Base-by-base conservation (phyloP, 169 alveolate genomes). In the Eimeria nieschulzi region DNA sequence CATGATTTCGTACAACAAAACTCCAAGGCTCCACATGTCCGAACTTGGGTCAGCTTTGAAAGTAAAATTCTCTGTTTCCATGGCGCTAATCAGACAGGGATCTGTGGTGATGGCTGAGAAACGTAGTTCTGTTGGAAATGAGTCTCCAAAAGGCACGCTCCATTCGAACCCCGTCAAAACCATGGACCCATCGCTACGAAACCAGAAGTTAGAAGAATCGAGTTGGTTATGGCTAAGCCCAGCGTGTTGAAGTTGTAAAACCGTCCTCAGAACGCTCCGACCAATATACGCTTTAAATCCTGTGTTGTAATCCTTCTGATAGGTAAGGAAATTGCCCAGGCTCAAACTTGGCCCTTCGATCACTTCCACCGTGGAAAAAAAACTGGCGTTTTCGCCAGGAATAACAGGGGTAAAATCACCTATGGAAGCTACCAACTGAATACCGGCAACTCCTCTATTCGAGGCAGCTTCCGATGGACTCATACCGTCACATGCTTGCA, bases 11-110 rank as follows among this genome's bases (percentile, higher is more conserved):
- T 78, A 53, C 70, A 78, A 51, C 23, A 78, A 46, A 13, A 78
- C 12, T 7, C 86, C 86, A 6, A 78, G 51, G 21, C 86, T 78
- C 86, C 86, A 78, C 86, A 78, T 21, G 71, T 78, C 86, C 23
- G 86, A 1, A 46, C 23, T 55, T 17, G 86, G 54, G 71, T 55
- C 23, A 21, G 86, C 54, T 17, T 21, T 9, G 15, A 56, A 51
- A n/a, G 23, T 64, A 6, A 17, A 15, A 17, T 78, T 46, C 17
- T 61, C 33, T 61, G 6, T 25, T 9, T 26, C 63, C 33, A 8
- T 12, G 63, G 63, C 33, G 10, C 46, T 23, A 26, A 73, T 25
- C 51, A 78, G 70, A 23, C 13, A 46, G 9, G 86, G 86, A 3
- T 78, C 86, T 21, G 86, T 78, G 70, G 61, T 53, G 25, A 51